Percentiles rank a stretch among this genome's conserved stretches.
Conservation (phyloP, 2,329 filamentous ascomycete species). For the Thielaviopsis populi region DNA sequence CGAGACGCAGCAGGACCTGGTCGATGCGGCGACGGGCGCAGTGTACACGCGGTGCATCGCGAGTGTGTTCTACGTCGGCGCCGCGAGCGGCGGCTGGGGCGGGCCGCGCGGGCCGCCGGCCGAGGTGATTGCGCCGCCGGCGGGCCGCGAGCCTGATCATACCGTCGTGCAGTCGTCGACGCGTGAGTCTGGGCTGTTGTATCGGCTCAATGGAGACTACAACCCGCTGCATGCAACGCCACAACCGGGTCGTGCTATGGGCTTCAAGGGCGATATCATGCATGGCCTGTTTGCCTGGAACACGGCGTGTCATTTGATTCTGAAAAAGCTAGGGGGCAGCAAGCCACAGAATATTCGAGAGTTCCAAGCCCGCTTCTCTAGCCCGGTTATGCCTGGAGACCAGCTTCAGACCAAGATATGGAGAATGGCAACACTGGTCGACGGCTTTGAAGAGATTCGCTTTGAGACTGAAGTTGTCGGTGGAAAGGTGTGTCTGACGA, state of each 20-base stretch:
- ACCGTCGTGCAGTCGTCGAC: conserved; percentile 57
- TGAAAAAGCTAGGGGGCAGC: conserved; percentile 58
- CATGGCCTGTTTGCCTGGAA: conserved; percentile 87
- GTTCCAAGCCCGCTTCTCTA: conserved; percentile 79
- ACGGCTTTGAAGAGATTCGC: conserved; percentile 63
- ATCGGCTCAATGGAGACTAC: conserved; percentile 83
- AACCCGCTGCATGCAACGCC: conserved; percentile 84
- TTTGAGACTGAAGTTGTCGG: conserved; percentile 66
- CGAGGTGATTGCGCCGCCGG: conserved; percentile 61
- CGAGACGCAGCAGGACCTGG: conserved; percentile 62
- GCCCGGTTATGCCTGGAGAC: conserved; percentile 69
- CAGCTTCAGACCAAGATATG: conserved; percentile 71
- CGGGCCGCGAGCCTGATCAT: conserved; percentile 54
- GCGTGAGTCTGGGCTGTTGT: conserved; percentile 57
- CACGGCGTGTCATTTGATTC: conserved; percentile 54
- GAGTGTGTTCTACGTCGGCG: conserved; percentile 61
- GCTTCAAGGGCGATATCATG: conserved; percentile 77
- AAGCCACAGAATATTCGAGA: conserved; percentile 71
- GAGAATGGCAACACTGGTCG: conserved; percentile 50
- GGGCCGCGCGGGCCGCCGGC: conserved; percentile 79
- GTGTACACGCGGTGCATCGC: conserved; percentile 44
- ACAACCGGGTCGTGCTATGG: conserved; percentile 75
- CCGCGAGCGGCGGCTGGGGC: conserved; percentile 57
- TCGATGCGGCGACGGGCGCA: conserved; percentile 46
- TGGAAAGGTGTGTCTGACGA: conserved; percentile 74